Conservation (phyloP, 106 monocot genomes). For the Acorus calamus region DNA sequence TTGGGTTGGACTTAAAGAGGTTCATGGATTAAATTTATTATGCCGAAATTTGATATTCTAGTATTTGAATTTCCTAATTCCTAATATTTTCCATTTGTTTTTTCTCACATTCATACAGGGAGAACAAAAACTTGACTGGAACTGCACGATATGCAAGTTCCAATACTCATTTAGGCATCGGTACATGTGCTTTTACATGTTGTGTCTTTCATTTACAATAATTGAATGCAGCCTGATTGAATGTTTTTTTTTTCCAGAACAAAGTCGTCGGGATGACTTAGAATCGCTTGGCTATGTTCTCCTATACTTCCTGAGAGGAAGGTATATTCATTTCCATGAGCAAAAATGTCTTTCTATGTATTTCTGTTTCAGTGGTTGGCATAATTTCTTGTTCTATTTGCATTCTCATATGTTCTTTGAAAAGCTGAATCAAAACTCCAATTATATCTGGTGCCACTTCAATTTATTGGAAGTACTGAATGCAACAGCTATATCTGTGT, state of each 20-base stretch:
- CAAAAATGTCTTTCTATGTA: not conserved
- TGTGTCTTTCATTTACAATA: not conserved
- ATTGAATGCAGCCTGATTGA: not conserved
- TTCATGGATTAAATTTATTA: too few relatives aligned
- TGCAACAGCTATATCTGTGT: too few relatives aligned
- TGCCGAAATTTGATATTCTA: too few relatives aligned
- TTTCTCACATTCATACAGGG: constrained; percentile 28
- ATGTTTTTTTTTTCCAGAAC: constrained; percentile 42
- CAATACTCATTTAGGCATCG: constrained; percentile 94
- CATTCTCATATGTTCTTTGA: not conserved
- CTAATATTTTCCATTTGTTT: not conserved
- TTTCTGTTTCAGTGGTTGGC: not conserved
- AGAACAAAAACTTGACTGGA: constrained; percentile 88
- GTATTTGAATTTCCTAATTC: too few relatives aligned
- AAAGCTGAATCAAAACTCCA: too few relatives aligned
- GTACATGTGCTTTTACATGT: constrained; percentile 25
- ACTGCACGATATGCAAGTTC: constrained; percentile 98
- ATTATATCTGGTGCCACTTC: too few relatives aligned
- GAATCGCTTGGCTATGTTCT: constrained; percentile 97
- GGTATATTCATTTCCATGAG: constrained; percentile 18
- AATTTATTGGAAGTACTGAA: too few relatives aligned
- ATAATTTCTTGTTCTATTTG: constrained; percentile 1
- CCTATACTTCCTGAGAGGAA: constrained; percentile 87
- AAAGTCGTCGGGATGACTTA: constrained; percentile 97
- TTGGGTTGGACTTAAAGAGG: too few relatives aligned